Conservation (phyloP, 352 stramenopile genomes). For the Globisporangium radiosum region DNA sequence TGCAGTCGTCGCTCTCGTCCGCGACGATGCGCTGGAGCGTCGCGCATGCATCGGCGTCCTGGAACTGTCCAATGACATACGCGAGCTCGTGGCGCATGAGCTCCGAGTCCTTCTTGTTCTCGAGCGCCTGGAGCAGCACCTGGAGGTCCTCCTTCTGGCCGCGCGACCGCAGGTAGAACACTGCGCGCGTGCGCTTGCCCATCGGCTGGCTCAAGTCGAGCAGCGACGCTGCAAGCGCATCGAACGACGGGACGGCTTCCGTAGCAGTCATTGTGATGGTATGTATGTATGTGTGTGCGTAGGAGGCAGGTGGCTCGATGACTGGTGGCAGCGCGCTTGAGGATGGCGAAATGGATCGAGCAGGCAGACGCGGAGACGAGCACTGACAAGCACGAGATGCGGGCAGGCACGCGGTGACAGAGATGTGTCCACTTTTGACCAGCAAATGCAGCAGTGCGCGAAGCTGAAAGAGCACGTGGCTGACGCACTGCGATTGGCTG, state of each 20-base stretch:
- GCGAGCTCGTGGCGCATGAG: constrained; percentile 97
- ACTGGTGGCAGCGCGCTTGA: not conserved
- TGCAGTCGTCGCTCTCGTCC: constrained; percentile 86
- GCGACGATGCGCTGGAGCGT: constrained; percentile 71
- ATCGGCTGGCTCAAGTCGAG: constrained; percentile 81
- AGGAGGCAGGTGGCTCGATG: not conserved
- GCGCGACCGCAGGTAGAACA: constrained; percentile 88
- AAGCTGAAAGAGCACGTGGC: too few species aligned
- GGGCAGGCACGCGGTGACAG: not conserved
- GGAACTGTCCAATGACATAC: constrained; percentile 98
- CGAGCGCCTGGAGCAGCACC: constrained; percentile 69
- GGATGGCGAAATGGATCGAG: not conserved
- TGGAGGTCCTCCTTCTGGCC: constrained; percentile 71
- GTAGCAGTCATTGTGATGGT: constrained; percentile 13
- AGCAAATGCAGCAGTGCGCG: not conserved
- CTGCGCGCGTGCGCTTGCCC: constrained; percentile 87
- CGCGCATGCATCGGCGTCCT: constrained; percentile 80
- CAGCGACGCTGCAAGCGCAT: constrained; percentile 49
- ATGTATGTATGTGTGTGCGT: not conserved
- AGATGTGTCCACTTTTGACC: not conserved
- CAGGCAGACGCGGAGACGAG: not conserved
- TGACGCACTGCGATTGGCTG: too few species aligned
- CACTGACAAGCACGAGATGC: not conserved
- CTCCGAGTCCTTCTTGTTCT: constrained; percentile 86
- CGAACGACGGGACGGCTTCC: constrained; percentile 42